These are phyloP conservation scores for Colletotrichum chrysophilum DNA, from an alignment of 2,329 filamentous ascomycete species.

Conservation along the genomic window DNA sequence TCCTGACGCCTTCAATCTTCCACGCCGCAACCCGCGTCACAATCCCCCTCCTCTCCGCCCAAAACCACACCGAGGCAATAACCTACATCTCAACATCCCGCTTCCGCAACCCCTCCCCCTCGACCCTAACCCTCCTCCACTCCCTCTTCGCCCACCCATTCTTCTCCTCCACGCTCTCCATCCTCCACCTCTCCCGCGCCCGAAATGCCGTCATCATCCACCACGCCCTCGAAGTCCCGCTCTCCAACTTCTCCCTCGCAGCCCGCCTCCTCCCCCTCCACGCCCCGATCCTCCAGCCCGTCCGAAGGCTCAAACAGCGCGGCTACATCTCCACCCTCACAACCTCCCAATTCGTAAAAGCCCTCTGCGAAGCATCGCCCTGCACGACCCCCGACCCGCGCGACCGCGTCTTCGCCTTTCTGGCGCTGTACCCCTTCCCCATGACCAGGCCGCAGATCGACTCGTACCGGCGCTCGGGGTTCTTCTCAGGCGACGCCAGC, in stretches of 20 bases:
- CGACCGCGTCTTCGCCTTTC: neutral
- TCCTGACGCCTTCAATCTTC: slow-evolving; percentile 27
- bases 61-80: slow-evolving; percentile 1
- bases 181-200: neutral
- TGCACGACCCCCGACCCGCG: neutral
- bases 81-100: neutral
- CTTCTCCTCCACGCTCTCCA: neutral
- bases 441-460: neutral
- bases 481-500: neutral
- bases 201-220: neutral
- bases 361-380: neutral
- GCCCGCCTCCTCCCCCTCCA: neutral
- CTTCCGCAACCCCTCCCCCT: neutral
- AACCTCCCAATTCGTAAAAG: neutral
- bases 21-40: slow-evolving; percentile 25
- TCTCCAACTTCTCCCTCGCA: neutral
- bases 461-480: neutral
- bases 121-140: neutral
- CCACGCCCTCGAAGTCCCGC: neutral
- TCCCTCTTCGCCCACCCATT: neutral
- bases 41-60: slow-evolving; percentile 23
- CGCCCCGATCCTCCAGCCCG: neutral
- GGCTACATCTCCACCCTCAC: neutral
- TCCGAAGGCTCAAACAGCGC: neutral
- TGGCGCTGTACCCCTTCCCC: neutral